Evolutionary conservation across 2,329 filamentous ascomycete genomes (phyloP), one percentile per base, ranked within the genome.

Genomic region (Albophoma yamanashiensis): DNA sequence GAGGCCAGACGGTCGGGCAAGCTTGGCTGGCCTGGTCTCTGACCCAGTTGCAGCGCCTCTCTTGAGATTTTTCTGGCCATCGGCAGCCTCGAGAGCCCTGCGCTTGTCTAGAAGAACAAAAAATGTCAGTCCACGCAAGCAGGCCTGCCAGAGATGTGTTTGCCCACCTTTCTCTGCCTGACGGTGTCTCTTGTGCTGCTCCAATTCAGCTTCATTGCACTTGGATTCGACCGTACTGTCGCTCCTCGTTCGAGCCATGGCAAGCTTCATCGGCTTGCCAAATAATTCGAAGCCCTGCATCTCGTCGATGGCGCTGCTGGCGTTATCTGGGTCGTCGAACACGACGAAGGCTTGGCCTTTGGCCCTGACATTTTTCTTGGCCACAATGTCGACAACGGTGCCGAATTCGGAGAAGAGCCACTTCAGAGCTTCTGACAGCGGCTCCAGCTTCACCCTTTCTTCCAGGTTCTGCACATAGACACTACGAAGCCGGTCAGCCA

Each of bases 341-440:
- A 97, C 92, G 57, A 99, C 78, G 71, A 99, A 99, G 0, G 94
- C 94, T 76, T 99, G 94, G 15, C 94, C 94, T 73, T 95, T 97
- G 52, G 91, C 90, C 72, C 90, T 92, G 38, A 97, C 75, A 73
- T 95, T 97, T 64, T 85, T 91, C 78, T 96, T 96, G 53, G 90
- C 90, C 62, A 96, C 83, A 58, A 96, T 84, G 64, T 96, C 92
- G 67, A 96, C 76, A 62, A 96, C 85, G 60, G 80, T 87, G 64
- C 94, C 94, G 74, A 94, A 97, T 74, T 96, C 90, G 64, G 86
- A 86, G 76, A 97, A 97, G 68, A 97, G 82, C 64, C 87, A 85
- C 27, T 76, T 78, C 20, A 99, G 81, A 0, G 89, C 83, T 65
- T 88, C 83, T 65, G 87, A 89, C 59, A 97, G 80, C 12, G 84